Base-by-base conservation (phyloP, 345 rosid genomes). In the Salix suchowensis region DNA sequence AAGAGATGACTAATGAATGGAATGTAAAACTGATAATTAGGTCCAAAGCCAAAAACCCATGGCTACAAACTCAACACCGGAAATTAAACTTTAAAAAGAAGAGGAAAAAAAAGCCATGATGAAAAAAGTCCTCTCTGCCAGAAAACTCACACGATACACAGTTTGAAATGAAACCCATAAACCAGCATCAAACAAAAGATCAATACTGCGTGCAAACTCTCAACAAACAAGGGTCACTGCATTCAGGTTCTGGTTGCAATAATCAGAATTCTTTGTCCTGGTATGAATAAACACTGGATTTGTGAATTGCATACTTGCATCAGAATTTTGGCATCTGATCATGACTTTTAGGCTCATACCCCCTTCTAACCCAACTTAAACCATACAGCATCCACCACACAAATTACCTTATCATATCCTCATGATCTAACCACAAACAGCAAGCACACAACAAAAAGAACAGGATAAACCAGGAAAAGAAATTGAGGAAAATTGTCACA, bases 361-460 rank as follows among this genome's bases (percentile, higher is more conserved):
- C 39, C 69, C 28, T 60, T 9, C 12, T 18, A 71, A 40, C 48
- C 12, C 37, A 62, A 64, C 74, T 34, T 24, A 71, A 66, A 26
- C 50, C 61, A 70, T 1, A 70, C 14, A 34, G 5, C 5, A 28
- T 70, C 67, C 40, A 11, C 19, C 21, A 70, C 46, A 23, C 52
- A 67, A 71, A 78, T 6, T 71, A 12, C 62, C 19, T 55, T 37
- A 87, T 65, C 82, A 52, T 85, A 80, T 80, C 85, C 68, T 74
- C 71, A 14, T 50, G 80, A 80, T 74, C 79, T 55, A 76, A 52
- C 28, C 24, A 66, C 19, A 67, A 71, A 54, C 61, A 73, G 18
- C 26, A 78, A 68, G 46, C 37, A 14, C 67, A 42, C 0, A 34
- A 11, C 12, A 55, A 7, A 65, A 67, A n/a, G 13, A 70, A n/a